A percentile compares a stretch with the other conserved stretches of the same genome.
Evolutionary conservation across 257 asterid genomes (phyloP).

Genomic region (Salvia hispanica): DNA sequence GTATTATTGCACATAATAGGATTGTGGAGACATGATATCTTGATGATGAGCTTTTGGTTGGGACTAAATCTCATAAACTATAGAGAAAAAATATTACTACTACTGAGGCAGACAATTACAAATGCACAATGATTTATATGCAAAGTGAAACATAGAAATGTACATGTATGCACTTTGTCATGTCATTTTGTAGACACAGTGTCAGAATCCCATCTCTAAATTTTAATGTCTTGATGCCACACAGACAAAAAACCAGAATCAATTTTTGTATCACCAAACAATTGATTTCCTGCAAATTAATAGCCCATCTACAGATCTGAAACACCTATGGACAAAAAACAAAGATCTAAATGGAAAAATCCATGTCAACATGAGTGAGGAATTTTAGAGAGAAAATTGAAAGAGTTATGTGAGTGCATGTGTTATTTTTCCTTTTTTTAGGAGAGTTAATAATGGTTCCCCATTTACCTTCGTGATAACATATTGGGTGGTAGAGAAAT

Average conservation of each 20-base stretch:
- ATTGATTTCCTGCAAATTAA: constrained; percentile 19
- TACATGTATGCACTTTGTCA: constrained; percentile 27
- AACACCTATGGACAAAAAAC: too few species aligned
- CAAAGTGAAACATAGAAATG: constrained; percentile 30
- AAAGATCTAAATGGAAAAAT: too few species aligned
- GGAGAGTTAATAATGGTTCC: too few species aligned
- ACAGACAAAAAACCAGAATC: constrained; percentile 20
- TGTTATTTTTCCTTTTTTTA: too few species aligned
- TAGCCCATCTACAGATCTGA: background rate
- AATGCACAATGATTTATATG: constrained; percentile 22
- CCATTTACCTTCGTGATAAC: too few species aligned
- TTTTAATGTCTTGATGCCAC: constrained; percentile 9
- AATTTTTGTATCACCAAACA: background rate
- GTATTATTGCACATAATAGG: background rate
- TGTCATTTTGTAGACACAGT: constrained; percentile 30
- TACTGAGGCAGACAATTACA: constrained; percentile 18
- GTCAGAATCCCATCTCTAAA: constrained; percentile 25
- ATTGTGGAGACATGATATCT: constrained; percentile 30
- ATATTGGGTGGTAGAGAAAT: too few species aligned
- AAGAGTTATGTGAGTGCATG: too few species aligned
- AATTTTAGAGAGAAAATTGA: too few species aligned
- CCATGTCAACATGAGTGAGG: too few species aligned
- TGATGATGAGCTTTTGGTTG: constrained; percentile 26
- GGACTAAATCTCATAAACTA: constrained; percentile 20
- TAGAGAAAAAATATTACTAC: background rate